Conservation (phyloP, 2,329 filamentous ascomycete species). For the Sordariomycetes sp. region DNA sequence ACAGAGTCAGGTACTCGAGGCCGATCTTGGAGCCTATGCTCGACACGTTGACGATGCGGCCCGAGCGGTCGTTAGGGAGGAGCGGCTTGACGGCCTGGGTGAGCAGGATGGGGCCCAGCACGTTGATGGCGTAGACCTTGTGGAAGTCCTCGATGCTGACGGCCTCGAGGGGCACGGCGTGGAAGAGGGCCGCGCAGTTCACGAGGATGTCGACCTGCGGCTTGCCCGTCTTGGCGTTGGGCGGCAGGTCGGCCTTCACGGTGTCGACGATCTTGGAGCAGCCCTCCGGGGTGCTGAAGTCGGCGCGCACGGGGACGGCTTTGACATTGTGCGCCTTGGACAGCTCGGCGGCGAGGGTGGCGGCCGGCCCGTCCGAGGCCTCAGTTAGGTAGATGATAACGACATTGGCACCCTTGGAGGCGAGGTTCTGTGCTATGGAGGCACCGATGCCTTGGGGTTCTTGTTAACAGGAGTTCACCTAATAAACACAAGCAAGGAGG, state of each 20-base stretch:
- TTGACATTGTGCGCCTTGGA: conserved; percentile 32
- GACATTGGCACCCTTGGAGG: conserved; percentile 48
- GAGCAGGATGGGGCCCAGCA: conserved; percentile 44
- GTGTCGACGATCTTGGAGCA: conserved; percentile 44
- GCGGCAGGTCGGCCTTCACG: conserved; percentile 25
- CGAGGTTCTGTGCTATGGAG: conserved; percentile 45
- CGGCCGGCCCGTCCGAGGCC: conserved; percentile 35
- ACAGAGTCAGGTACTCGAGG: conserved; percentile 42
- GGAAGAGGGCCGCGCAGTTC: conserved; percentile 45
- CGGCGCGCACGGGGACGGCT: conserved; percentile 48
- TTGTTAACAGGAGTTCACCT: conserved; percentile 5
- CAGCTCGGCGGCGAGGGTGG: conserved; percentile 35
- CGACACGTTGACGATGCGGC: conserved; percentile 46
- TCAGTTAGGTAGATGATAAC: conserved; percentile 50
- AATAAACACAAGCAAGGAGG: background rate
- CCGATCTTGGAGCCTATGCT: conserved; percentile 42
- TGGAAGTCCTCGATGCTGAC: conserved; percentile 40
- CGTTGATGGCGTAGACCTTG: conserved; percentile 45
- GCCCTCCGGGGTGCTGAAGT: conserved; percentile 46
- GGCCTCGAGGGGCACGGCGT: conserved; percentile 31
- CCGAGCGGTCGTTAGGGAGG: conserved; percentile 44
- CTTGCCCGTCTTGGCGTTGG: conserved; percentile 32
- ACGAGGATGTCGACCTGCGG: conserved; percentile 46
- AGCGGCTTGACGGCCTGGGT: conserved; percentile 42
- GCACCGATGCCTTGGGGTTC: conserved; percentile 44